Evolutionary conservation across 2,329 filamentous ascomycete genomes (phyloP).

Genomic region (Ophiostoma populinum): DNA sequence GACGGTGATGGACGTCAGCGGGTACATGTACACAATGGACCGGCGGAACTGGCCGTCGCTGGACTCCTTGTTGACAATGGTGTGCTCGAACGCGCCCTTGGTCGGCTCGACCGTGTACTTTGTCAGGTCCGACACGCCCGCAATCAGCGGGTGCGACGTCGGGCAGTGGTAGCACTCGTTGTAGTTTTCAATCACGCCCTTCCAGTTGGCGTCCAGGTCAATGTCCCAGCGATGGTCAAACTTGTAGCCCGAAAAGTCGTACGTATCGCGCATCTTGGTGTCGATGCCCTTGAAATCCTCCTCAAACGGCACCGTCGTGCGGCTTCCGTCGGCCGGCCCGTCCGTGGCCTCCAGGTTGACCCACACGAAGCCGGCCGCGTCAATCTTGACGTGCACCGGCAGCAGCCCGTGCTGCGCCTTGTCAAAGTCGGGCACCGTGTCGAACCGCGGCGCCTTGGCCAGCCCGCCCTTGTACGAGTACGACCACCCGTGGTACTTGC

Average conservation of each 20-base stretch:
- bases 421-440: conserved; percentile 21
- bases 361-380: conserved; percentile 9
- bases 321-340: conserved; percentile 19
- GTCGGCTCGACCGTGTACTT: conserved; percentile 23
- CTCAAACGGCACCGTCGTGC: conserved; percentile 24
- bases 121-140: conserved; percentile 25
- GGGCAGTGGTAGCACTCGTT: conserved; percentile 32
- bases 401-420: conserved; percentile 26
- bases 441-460: conserved; percentile 25
- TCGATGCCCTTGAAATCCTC: conserved; percentile 16
- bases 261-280: conserved; percentile 5
- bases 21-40: conserved; percentile 23
- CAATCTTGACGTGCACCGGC: conserved; percentile 27
- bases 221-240: conserved; percentile 15
- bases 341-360: conserved; percentile 21
- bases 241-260: conserved; percentile 14
- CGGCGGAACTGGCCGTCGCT: conserved; percentile 8
- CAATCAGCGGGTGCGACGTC: conserved; percentile 28
- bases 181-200: conserved; percentile 28
- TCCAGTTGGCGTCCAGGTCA: conserved; percentile 23
- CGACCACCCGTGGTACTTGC: conserved; percentile 29
- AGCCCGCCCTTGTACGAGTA: conserved; percentile 25
- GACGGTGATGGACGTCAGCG: conserved; percentile 21
- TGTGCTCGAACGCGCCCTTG: conserved; percentile 10
- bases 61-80: conserved; percentile 8